These are phyloP conservation scores for Orbilia brochopaga DNA, from an alignment of 2,329 filamentous ascomycete species.

Conservation along the genomic window DNA sequence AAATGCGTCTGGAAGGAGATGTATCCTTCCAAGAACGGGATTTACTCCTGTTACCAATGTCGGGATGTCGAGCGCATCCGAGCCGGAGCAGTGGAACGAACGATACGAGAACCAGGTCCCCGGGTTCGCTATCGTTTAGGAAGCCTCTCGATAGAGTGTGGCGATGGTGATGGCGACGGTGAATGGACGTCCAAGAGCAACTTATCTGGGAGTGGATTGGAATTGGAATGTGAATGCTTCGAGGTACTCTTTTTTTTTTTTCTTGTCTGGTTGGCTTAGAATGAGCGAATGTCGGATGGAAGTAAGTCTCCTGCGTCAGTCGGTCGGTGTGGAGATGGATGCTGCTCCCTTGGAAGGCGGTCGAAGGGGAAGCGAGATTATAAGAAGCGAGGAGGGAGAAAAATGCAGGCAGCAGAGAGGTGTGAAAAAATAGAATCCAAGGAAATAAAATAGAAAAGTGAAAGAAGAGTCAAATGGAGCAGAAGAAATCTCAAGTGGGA, in stretches of 20 bases:
- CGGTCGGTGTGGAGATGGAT: background rate
- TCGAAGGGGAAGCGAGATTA: background rate
- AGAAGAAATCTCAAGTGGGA: too few relatives aligned
- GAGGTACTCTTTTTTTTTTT: background rate
- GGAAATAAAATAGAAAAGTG: background rate
- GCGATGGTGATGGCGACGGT: background rate
- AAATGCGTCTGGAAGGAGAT: slow-evolving; percentile 3
- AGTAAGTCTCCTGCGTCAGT: background rate
- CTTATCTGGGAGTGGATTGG: background rate
- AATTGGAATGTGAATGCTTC: slow-evolving; percentile 2
- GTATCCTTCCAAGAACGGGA: slow-evolving; percentile 4
- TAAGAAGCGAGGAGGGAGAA: background rate
- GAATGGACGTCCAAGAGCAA: background rate
- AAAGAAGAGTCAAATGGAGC: background rate
- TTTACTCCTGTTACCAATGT: slow-evolving; percentile 3
- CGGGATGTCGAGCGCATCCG: slow-evolving; percentile 22
- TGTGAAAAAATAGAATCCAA: slow-evolving; percentile 11
- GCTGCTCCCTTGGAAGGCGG: background rate
- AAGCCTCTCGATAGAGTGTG: background rate
- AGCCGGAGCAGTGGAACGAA: slow-evolving; percentile 6
- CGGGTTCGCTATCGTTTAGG: slow-evolving; percentile 10
- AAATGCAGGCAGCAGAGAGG: background rate
- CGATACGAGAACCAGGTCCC: slow-evolving; percentile 11
- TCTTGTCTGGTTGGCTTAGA: background rate
- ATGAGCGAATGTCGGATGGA: background rate